Conservation (phyloP, 2,329 filamentous ascomycete species). For the Elsinoe fawcettii region DNA sequence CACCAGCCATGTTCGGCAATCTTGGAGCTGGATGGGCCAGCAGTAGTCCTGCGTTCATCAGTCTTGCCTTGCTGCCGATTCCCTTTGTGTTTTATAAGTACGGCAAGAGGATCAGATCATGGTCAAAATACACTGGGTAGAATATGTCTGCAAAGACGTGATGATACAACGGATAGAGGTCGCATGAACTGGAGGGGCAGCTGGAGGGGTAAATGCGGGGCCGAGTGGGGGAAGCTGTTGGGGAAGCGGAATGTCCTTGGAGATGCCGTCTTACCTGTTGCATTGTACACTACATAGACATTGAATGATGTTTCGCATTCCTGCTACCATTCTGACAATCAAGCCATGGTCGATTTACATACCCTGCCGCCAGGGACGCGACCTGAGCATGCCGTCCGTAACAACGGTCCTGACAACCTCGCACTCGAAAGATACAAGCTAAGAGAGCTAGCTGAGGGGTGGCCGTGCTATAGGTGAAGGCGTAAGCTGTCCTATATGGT, state of each 20-base stretch:
- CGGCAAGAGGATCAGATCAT: constrained; percentile 38
- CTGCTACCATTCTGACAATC: background rate
- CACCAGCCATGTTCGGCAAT: constrained; percentile 22
- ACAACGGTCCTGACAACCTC: constrained; percentile 41
- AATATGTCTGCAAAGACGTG: too few species aligned
- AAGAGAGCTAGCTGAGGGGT: constrained; percentile 43
- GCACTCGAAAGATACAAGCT: constrained; percentile 41
- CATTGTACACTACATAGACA: too few species aligned
- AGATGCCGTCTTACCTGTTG: background rate
- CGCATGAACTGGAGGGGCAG: background rate
- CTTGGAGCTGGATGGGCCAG: constrained; percentile 31
- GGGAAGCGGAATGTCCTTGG: background rate
- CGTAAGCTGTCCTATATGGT: too few species aligned
- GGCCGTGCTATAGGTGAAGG: constrained; percentile 43
- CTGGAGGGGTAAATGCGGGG: background rate
- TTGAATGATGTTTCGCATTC: too few species aligned
- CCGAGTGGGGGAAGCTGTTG: background rate
- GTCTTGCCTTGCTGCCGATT: constrained; percentile 37
- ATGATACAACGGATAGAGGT: too few species aligned
- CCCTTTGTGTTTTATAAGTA: constrained; percentile 39
- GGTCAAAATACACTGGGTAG: background rate
- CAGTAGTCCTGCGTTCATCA: constrained; percentile 16
- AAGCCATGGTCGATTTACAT: constrained; percentile 15
- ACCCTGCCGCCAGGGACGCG: constrained; percentile 15
- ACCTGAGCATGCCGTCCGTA: constrained; percentile 33